phyloP scores from a whole-genome alignment of 179 eudicot species.

The Gypsophila paniculata region DNA sequence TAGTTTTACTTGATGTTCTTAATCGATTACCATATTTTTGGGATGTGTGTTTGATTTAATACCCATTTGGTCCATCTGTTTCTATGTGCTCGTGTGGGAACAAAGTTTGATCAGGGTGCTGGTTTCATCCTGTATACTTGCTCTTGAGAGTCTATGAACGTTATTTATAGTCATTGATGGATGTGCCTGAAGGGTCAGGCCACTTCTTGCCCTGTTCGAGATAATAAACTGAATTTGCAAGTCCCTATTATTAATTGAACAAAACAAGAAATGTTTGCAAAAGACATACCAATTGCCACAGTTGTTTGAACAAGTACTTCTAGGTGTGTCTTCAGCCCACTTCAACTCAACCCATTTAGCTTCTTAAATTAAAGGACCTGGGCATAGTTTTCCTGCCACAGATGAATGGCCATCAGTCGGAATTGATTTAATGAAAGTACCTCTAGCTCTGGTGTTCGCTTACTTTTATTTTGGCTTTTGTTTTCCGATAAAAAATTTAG shows the following conservation, averaged over 20 bases:
- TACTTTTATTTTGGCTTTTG: background rate
- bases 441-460: background rate
- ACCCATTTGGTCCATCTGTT: slow-evolving; percentile 2
- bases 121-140: background rate
- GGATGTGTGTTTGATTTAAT: slow-evolving; percentile 1
- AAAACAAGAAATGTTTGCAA: background rate
- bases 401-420: background rate
- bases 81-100: background rate
- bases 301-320: background rate
- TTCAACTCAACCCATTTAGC: background rate
- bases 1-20: background rate
- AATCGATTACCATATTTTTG: background rate
- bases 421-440: background rate
- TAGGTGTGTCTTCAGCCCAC: background rate
- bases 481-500: background rate
- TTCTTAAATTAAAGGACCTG: background rate
- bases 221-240: no score
- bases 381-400: background rate
- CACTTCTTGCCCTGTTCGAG: background rate
- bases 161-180: no score
- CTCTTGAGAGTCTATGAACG: no score
- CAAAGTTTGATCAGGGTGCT: background rate
- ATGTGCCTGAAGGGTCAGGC: background rate
- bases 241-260: background rate
- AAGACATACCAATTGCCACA: background rate